These are phyloP conservation scores for Neonectria neomacrospora DNA, from an alignment of 2,329 filamentous ascomycete species.

Conservation along the genomic window DNA sequence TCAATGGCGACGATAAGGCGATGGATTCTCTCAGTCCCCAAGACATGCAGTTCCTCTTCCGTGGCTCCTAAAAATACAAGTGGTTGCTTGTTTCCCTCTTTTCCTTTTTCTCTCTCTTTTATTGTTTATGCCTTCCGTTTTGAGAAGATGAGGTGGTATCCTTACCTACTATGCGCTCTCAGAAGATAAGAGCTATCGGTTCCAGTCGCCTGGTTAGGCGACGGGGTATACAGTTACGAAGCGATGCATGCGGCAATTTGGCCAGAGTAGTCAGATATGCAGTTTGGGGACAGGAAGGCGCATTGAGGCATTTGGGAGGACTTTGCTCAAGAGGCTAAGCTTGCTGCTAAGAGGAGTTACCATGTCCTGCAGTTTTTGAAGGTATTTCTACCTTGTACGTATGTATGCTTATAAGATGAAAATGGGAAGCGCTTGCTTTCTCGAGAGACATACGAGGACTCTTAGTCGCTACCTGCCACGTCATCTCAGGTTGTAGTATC, in stretches of 20 bases:
- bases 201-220: neutral
- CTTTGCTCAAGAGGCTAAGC: neutral
- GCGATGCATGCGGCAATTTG: neutral
- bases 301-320: neutral
- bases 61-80: constrained; percentile 63
- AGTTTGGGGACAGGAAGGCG: neutral
- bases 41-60: constrained; percentile 97
- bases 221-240: neutral
- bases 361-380: neutral
- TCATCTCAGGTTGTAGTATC: neutral
- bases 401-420: neutral
- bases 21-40: constrained; percentile 91
- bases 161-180: neutral
- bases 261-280: too few species aligned
- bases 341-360: neutral
- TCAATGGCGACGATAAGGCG: constrained; percentile 90
- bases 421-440: neutral
- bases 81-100: neutral
- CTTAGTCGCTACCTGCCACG: neutral
- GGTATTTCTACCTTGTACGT: neutral
- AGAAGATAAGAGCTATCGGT: neutral
- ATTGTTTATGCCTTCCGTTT: neutral
- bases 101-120: neutral
- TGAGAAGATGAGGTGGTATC: neutral
- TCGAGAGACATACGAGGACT: too few species aligned